phyloP scores from a whole-genome alignment of 179 eudicot genomes.

The Carnegiea gigantea region DNA sequence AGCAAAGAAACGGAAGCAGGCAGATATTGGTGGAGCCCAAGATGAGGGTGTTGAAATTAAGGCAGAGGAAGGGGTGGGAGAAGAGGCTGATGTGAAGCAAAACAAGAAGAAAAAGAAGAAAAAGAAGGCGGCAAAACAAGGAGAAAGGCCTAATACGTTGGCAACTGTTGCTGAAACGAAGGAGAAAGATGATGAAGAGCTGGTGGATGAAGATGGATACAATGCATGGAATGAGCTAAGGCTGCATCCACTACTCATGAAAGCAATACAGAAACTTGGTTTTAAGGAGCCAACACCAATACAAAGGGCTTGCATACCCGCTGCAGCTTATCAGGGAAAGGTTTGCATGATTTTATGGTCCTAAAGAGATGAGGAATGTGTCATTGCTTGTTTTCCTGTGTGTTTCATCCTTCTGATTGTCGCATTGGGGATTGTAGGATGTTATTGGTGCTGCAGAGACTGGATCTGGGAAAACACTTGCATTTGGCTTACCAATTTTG shows the following conservation, averaged over 20 bases:
- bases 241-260: slow-evolving; percentile 83
- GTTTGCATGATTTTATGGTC: slow-evolving; percentile 34
- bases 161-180: slow-evolving; percentile 26
- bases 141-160: slow-evolving; percentile 27
- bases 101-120: slow-evolving; percentile 30
- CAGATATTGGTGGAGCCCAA: slow-evolving; percentile 25
- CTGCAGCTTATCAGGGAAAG: slow-evolving; percentile 99
- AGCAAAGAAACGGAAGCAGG: slow-evolving; percentile 47
- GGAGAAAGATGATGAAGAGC: slow-evolving; percentile 43
- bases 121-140: slow-evolving; percentile 23
- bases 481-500: slow-evolving; percentile 94
- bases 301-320: slow-evolving; percentile 90
- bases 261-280: slow-evolving; percentile 70
- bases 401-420: not conserved
- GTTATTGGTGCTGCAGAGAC: slow-evolving; percentile 99
- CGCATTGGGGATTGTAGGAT: slow-evolving; percentile 52
- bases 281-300: slow-evolving; percentile 95
- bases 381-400: not conserved
- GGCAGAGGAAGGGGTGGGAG: slow-evolving; percentile 29
- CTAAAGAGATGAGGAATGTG: not conserved
- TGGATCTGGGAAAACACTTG: slow-evolving; percentile 97
- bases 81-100: slow-evolving; percentile 30
- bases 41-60: slow-evolving; percentile 29
- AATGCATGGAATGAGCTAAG: slow-evolving; percentile 89
- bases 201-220: slow-evolving; percentile 62